phyloP scores from a whole-genome alignment of 192 early-diverging fungal species.

The Geranomyces michiganensis region DNA sequence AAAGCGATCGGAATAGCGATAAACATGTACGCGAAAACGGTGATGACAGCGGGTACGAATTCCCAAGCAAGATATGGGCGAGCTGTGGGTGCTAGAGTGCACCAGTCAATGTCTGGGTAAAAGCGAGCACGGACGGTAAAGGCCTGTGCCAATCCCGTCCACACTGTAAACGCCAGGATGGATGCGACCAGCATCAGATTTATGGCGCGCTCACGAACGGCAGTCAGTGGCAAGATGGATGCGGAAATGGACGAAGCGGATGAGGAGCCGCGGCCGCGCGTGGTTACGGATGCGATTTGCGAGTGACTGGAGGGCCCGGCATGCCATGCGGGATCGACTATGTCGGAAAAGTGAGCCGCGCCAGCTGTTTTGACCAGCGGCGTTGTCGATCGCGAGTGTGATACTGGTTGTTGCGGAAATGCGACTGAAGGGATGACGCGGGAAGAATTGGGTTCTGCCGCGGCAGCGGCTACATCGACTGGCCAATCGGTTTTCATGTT shows the following conservation, averaged over 20 bases:
- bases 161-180: background rate
- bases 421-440: no score
- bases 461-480: no score
- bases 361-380: no score
- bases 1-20: slow-evolving; percentile 3
- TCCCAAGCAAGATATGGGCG: slow-evolving; percentile 12
- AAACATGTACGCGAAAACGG: background rate
- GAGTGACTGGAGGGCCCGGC: background rate
- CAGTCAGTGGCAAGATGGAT: background rate
- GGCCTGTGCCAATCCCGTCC: slow-evolving; percentile 10
- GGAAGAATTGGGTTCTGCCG: no score
- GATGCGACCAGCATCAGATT: background rate
- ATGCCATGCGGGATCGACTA: background rate
- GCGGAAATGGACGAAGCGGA: slow-evolving; percentile 10
- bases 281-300: background rate
- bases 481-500: no score
- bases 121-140: background rate
- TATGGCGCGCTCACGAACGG: background rate
- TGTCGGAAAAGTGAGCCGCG: background rate
- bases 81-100: background rate
- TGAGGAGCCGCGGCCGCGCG: background rate
- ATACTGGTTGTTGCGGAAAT: no score
- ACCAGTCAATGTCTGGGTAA: slow-evolving; percentile 4
- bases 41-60: background rate
- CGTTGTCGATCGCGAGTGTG: no score